Percentiles rank a stretch among this genome's conserved stretches.
These are phyloP conservation scores for Oryza coarctata DNA, from an alignment of 176 grass and related monocot genomes.

Conservation along the genomic window DNA sequence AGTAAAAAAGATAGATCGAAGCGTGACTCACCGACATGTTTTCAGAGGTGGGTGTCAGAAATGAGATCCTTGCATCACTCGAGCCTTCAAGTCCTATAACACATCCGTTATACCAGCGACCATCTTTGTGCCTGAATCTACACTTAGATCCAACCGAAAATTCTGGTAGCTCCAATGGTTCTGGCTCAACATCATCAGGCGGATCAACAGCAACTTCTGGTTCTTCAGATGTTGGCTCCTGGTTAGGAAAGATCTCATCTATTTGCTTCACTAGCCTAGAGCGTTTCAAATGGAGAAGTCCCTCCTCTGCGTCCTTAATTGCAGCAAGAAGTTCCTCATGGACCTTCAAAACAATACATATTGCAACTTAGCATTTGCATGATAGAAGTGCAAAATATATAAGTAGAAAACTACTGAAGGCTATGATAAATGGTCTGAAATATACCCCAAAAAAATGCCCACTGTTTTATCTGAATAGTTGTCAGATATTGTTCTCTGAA, in stretches of 20 bases:
- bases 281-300: conserved; percentile 81
- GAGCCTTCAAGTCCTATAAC: conserved; percentile 69
- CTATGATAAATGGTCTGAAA: not conserved
- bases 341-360: conserved; percentile 52
- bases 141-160: conserved; percentile 80
- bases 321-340: conserved; percentile 79
- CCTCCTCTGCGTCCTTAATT: conserved; percentile 90
- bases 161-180: conserved; percentile 48
- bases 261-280: conserved; percentile 71
- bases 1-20: not conserved
- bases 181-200: conserved; percentile 46
- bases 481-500: not conserved
- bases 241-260: conserved; percentile 63
- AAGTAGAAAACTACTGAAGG: not conserved
- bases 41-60: conserved; percentile 88
- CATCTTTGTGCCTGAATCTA: conserved; percentile 89
- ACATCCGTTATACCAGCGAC: conserved; percentile 91
- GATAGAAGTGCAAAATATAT: not conserved
- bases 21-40: conserved; percentile 73
- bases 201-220: conserved; percentile 46
- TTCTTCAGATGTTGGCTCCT: conserved; percentile 15
- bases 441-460: not conserved
- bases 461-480: not conserved
- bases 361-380: not conserved
- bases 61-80: conserved; percentile 66